These are phyloP conservation scores for Fomitopsis betulina DNA, from an alignment of 1,284 basidiomycete genomes.

Conservation along the genomic window DNA sequence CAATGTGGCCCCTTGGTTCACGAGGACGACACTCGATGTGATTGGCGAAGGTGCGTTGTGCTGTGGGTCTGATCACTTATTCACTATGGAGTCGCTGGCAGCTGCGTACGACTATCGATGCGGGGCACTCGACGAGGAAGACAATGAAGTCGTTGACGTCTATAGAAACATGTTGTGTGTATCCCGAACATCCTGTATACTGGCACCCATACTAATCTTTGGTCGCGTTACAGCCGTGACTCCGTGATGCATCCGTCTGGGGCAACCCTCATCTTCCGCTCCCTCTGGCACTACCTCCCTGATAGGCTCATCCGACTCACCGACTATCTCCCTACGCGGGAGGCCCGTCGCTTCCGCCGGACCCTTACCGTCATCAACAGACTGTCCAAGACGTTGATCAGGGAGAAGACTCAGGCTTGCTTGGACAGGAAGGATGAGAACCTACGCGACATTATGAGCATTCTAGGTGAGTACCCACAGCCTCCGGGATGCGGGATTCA, in stretches of 20 bases:
- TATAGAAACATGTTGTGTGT: slow-evolving; percentile 32
- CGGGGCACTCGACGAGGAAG: slow-evolving; percentile 23
- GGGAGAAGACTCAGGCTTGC: slow-evolving; percentile 32
- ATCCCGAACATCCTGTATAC: too few species aligned
- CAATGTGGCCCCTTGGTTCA: slow-evolving; percentile 38
- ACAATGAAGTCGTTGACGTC: slow-evolving; percentile 24
- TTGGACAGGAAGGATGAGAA: slow-evolving; percentile 16
- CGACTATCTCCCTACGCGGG: slow-evolving; percentile 30
- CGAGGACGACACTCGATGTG: slow-evolving; percentile 41
- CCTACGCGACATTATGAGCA: slow-evolving; percentile 35
- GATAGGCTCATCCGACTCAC: slow-evolving; percentile 31
- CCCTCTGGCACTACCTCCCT: slow-evolving; percentile 21
- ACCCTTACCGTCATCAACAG: slow-evolving; percentile 25
- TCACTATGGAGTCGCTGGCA: too few species aligned
- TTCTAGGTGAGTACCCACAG: slow-evolving; percentile 29
- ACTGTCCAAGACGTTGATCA: slow-evolving; percentile 28
- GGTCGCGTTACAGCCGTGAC: slow-evolving; percentile 10
- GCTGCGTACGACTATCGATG: slow-evolving; percentile 29
- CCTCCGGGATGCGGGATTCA: not conserved
- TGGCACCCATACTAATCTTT: not conserved
- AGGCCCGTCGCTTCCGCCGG: slow-evolving; percentile 30
- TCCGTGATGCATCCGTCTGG: slow-evolving; percentile 18
- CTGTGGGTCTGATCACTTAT: slow-evolving; percentile 10
- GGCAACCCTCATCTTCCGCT: slow-evolving; percentile 18
- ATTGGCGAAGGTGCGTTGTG: slow-evolving; percentile 32